Percentiles rank a stretch among this genome's conserved stretches.
Evolutionary conservation across 352 stramenopile genomes (phyloP).

Genomic region (Lagenidium sp.): DNA sequence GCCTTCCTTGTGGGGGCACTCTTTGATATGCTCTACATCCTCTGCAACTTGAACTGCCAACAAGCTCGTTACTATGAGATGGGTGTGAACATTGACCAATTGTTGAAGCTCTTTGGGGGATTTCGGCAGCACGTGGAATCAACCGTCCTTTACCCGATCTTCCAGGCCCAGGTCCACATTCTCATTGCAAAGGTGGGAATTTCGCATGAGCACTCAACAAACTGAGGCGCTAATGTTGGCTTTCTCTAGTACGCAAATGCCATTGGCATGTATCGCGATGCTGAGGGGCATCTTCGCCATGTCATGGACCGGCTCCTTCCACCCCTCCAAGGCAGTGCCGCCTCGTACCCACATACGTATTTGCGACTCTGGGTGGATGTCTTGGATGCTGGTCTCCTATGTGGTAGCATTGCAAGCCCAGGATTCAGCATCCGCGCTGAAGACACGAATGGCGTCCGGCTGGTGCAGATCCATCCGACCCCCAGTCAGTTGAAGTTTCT

Average conservation of each 20-base stretch:
- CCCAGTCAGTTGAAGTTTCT: constrained; percentile 39
- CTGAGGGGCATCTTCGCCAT: constrained; percentile 40
- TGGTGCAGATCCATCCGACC: constrained; percentile 45
- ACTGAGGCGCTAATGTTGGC: too few relatives aligned
- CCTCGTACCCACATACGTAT: constrained; percentile 38
- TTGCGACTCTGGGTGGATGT: constrained; percentile 46
- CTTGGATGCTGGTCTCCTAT: constrained; percentile 43
- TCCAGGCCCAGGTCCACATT: constrained; percentile 41
- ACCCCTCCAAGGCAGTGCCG: constrained; percentile 9
- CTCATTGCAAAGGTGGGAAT: constrained; percentile 53
- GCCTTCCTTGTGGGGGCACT: constrained; percentile 43
- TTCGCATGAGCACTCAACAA: too few relatives aligned
- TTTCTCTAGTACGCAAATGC: constrained; percentile 57
- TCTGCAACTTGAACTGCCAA: constrained; percentile 42
- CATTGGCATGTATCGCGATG: constrained; percentile 42
- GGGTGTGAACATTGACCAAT: constrained; percentile 42
- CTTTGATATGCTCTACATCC: constrained; percentile 61
- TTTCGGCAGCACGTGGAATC: constrained; percentile 36
- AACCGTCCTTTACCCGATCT: constrained; percentile 38
- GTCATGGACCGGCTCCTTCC: constrained; percentile 43
- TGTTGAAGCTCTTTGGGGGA: constrained; percentile 39
- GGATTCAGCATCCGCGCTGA: constrained; percentile 5
- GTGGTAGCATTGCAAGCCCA: constrained; percentile 19
- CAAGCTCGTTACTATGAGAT: constrained; percentile 65
- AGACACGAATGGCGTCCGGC: constrained; percentile 1